Conservation (phyloP, 164 flowering plant genomes). For the Berberis thunbergii region DNA sequence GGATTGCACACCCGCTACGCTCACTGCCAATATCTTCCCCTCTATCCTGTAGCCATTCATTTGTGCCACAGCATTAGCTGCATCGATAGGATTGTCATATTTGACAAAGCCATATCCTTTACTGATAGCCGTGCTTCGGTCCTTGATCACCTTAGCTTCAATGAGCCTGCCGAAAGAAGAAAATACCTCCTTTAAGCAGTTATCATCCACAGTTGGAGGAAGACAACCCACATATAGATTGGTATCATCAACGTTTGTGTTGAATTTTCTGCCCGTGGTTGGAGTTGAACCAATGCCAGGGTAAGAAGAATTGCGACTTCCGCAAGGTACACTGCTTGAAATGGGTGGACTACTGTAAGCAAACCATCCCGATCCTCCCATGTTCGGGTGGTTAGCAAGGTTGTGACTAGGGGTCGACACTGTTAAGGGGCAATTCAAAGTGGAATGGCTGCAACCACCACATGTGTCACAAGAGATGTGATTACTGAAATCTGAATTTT, state of each 20-base stretch:
- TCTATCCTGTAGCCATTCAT: constrained; percentile 31
- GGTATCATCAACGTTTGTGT: constrained; percentile 15
- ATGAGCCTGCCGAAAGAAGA: constrained; percentile 32
- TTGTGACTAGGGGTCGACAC: not conserved
- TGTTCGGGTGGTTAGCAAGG: not conserved
- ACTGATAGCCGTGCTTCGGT: constrained; percentile 24
- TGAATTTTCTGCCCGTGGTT: constrained; percentile 7
- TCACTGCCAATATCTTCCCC: constrained; percentile 32
- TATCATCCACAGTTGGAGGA: constrained; percentile 24
- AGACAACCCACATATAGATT: constrained; percentile 30
- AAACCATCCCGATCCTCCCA: not conserved
- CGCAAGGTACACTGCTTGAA: not conserved
- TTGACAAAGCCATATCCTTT: constrained; percentile 45
- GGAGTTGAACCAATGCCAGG: constrained; percentile 12
- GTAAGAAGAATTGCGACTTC: constrained; percentile 2
- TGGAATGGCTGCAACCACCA: not conserved
- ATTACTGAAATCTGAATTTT: not conserved
- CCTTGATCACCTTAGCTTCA: constrained; percentile 28
- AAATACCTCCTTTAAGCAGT: constrained; percentile 23
- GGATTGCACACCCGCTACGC: constrained; percentile 15
- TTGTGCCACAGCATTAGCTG: constrained; percentile 22
- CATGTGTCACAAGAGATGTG: not conserved
- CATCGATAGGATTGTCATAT: constrained; percentile 21
- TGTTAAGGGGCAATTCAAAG: not conserved
- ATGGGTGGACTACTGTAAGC: not conserved